phyloP scores from a whole-genome alignment of 352 stramenopile species.

The Phytophthora idaei region DNA sequence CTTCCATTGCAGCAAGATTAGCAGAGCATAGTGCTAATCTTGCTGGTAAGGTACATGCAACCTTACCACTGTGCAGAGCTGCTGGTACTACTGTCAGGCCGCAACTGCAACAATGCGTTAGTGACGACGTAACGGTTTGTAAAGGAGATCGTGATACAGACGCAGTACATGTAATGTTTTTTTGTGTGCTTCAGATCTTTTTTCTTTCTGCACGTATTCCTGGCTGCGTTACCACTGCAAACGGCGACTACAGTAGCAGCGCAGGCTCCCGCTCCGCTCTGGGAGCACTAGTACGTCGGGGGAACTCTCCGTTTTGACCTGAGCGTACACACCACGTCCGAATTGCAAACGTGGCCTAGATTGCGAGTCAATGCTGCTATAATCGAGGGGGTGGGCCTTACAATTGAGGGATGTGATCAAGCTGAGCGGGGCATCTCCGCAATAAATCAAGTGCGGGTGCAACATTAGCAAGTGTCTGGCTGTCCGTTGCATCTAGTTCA shows the following conservation, averaged over 20 bases:
- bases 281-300: too few species aligned
- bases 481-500: slow-evolving; percentile 10
- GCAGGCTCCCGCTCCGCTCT: too few species aligned
- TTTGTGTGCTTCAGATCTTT: background rate
- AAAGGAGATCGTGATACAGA: background rate
- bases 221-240: too few species aligned
- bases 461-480: slow-evolving; percentile 19
- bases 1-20: too few species aligned
- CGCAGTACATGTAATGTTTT: background rate
- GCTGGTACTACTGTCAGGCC: too few species aligned
- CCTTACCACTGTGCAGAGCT: background rate
- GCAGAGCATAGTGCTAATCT: background rate
- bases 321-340: too few species aligned
- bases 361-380: background rate
- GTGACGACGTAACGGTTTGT: too few species aligned
- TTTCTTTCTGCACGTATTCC: background rate
- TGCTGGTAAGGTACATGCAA: background rate
- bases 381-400: background rate
- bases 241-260: too few species aligned
- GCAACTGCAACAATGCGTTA: background rate
- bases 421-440: slow-evolving; percentile 9
- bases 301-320: too few species aligned
- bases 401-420: slow-evolving; percentile 13
- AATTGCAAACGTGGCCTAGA: too few species aligned
- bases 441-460: slow-evolving; percentile 32